A percentile compares a stretch with the other conserved stretches of the same genome.
Conservation (phyloP, 805 yeast species). For the Crinitomyces ghanaensis region DNA sequence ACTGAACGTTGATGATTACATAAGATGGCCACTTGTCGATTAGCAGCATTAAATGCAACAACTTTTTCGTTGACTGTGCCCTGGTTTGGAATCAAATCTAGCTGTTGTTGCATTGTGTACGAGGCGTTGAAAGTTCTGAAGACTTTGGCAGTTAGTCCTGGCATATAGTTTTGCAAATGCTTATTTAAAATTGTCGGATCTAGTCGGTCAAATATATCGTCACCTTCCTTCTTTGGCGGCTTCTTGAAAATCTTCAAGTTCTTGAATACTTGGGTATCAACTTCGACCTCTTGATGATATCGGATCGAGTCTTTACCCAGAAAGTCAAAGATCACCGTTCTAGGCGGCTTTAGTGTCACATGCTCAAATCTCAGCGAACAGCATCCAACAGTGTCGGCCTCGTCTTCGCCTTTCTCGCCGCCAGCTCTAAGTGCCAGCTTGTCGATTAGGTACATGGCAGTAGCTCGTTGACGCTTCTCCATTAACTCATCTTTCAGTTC, state of each 20-base stretch:
- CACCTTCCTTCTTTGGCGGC: slow-evolving; percentile 82
- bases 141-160: slow-evolving; percentile 90
- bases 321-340: slow-evolving; percentile 78
- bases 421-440: slow-evolving; percentile 94
- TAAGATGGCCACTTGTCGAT: slow-evolving; percentile 85
- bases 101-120: slow-evolving; percentile 90
- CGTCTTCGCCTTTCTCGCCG: slow-evolving; percentile 94
- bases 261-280: slow-evolving; percentile 83
- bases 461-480: slow-evolving; percentile 85
- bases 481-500: slow-evolving; percentile 63
- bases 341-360: slow-evolving; percentile 74
- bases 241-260: slow-evolving; percentile 79
- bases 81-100: slow-evolving; percentile 72
- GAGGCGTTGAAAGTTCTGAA: slow-evolving; percentile 97
- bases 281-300: slow-evolving; percentile 85
- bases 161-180: slow-evolving; percentile 81
- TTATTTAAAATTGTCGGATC: slow-evolving; percentile 76
- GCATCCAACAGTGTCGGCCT: slow-evolving; percentile 97
- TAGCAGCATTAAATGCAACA: slow-evolving; percentile 84
- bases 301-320: slow-evolving; percentile 93
- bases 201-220: slow-evolving; percentile 81
- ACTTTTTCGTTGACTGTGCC: slow-evolving; percentile 85
- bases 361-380: slow-evolving; percentile 90
- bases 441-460: slow-evolving; percentile 88
- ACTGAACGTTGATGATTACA: slow-evolving; percentile 97